A percentile compares a stretch with the other conserved stretches of the same genome.
These are phyloP conservation scores for Calamus simplicifolius DNA, from an alignment of 176 grass and related monocot genomes.

Conservation along the genomic window DNA sequence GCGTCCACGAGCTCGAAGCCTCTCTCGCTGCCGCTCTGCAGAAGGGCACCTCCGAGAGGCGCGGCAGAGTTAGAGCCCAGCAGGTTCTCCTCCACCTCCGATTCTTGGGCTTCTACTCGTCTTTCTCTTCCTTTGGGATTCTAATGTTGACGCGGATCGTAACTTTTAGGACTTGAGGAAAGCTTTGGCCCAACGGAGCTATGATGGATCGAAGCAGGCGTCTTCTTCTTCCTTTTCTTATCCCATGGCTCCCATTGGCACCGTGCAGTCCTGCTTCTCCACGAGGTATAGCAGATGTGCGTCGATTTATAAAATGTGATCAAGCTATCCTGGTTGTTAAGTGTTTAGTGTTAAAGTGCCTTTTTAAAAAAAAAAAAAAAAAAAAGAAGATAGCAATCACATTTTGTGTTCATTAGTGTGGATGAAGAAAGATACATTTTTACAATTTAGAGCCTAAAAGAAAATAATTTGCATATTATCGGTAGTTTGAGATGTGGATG, in stretches of 20 bases:
- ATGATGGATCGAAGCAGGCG: slow-evolving; percentile 11
- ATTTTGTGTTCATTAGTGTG: too few relatives aligned
- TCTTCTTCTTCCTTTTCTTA: slow-evolving; percentile 18
- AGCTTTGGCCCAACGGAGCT: slow-evolving; percentile 30
- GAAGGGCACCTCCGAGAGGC: slow-evolving; percentile 69
- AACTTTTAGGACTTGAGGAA: slow-evolving; percentile 48
- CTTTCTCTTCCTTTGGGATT: not conserved
- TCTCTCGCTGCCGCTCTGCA: slow-evolving; percentile 34
- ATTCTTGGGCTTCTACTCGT: not conserved
- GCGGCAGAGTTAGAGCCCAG: slow-evolving; percentile 62
- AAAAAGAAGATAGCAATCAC: too few relatives aligned
- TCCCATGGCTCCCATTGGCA: slow-evolving; percentile 69
- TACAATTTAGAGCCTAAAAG: too few relatives aligned
- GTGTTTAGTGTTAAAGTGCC: too few relatives aligned
- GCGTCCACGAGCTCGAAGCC: slow-evolving; percentile 45
- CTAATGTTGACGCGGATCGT: not conserved
- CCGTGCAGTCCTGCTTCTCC: slow-evolving; percentile 71
- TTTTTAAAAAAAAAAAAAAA: too few relatives aligned
- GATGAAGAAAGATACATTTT: too few relatives aligned
- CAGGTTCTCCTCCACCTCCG: slow-evolving; percentile 33
- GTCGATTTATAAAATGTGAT: too few relatives aligned
- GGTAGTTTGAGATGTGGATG: too few relatives aligned
- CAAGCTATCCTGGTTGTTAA: too few relatives aligned
- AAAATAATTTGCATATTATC: too few relatives aligned
- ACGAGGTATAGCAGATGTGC: slow-evolving; percentile 41